These are phyloP conservation scores for Colletotrichum gigasporum DNA, from an alignment of 2,329 filamentous ascomycete genomes.

Conservation along the genomic window DNA sequence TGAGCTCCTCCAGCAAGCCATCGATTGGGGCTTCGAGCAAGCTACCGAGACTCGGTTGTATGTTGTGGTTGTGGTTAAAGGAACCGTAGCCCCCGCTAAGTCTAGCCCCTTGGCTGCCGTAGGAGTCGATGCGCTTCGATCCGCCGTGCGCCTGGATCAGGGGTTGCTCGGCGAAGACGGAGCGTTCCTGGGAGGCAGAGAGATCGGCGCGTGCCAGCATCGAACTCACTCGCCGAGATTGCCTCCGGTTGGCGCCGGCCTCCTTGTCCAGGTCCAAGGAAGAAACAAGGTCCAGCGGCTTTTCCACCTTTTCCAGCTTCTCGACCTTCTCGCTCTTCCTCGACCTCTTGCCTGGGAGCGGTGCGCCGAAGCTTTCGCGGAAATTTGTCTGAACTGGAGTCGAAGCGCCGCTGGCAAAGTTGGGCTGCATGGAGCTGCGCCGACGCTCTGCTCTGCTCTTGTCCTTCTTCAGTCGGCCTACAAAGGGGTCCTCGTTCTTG, in stretches of 20 bases:
- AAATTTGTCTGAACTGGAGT: conserved; percentile 78
- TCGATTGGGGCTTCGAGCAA: conserved; percentile 76
- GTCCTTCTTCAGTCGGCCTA: conserved; percentile 55
- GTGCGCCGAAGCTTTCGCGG: conserved; percentile 80
- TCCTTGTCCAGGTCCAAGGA: conserved; percentile 76
- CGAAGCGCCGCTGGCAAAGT: conserved; percentile 76
- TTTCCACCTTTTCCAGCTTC: conserved; percentile 47
- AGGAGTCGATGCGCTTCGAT: conserved; percentile 75
- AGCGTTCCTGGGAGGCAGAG: conserved; percentile 83
- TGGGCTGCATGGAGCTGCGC: conserved; percentile 72
- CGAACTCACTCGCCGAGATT: conserved; percentile 86
- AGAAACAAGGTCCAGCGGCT: conserved; percentile 70
- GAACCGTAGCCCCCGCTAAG: conserved; percentile 61
- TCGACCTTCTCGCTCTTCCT: conserved; percentile 61
- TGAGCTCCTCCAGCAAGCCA: conserved; percentile 73
- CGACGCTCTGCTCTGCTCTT: conserved; percentile 60
- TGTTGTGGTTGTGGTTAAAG: conserved; percentile 54
- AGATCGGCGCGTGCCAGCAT: conserved; percentile 88
- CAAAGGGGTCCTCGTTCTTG: conserved; percentile 69
- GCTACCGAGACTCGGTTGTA: conserved; percentile 65
- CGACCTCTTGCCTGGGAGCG: conserved; percentile 60
- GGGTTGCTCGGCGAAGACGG: conserved; percentile 77
- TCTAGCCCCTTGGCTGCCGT: conserved; percentile 73
- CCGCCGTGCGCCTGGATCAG: conserved; percentile 51
- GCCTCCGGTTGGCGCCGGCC: conserved; percentile 62